Conservation (phyloP, 106 monocot genomes). For the Platanthera guangdongensis region DNA sequence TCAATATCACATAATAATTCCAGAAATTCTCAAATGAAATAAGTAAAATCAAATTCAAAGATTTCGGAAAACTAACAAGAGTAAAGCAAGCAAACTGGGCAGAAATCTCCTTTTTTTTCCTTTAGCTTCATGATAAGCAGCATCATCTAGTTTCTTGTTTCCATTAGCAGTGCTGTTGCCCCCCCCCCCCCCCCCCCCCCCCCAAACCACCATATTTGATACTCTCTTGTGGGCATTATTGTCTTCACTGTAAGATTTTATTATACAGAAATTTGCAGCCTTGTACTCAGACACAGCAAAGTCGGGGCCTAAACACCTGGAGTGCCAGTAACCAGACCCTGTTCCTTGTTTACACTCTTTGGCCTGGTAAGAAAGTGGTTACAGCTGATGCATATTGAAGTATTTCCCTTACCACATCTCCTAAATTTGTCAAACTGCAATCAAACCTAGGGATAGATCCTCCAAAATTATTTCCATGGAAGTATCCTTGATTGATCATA, state of each 20-base stretch:
- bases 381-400: conserved; percentile 27
- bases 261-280: conserved; percentile 80
- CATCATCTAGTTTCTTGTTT: conserved; percentile 64
- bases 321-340: conserved; percentile 14
- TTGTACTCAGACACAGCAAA: conserved; percentile 59
- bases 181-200: no score
- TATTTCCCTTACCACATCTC: conserved; percentile 36
- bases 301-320: conserved; percentile 19
- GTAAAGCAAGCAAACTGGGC: conserved; percentile 79
- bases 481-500: conserved; percentile 39
- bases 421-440: conserved; percentile 34
- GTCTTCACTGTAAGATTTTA: conserved; percentile 95
- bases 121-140: conserved; percentile 65
- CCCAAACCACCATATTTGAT: conserved; percentile 88
- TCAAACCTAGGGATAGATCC: conserved; percentile 20
- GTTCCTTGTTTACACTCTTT: conserved; percentile 26
- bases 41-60: not conserved
- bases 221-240: conserved; percentile 39
- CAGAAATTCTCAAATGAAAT: not conserved
- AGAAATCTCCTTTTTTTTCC: conserved; percentile 40
- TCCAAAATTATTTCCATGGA: conserved; percentile 32
- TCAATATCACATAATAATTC: not conserved
- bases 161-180: conserved; percentile 88
- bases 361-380: conserved; percentile 46
- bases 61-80: conserved; percentile 45